Conservation (phyloP, 345 rosid genomes). For the Mallotus nudiflorus region DNA sequence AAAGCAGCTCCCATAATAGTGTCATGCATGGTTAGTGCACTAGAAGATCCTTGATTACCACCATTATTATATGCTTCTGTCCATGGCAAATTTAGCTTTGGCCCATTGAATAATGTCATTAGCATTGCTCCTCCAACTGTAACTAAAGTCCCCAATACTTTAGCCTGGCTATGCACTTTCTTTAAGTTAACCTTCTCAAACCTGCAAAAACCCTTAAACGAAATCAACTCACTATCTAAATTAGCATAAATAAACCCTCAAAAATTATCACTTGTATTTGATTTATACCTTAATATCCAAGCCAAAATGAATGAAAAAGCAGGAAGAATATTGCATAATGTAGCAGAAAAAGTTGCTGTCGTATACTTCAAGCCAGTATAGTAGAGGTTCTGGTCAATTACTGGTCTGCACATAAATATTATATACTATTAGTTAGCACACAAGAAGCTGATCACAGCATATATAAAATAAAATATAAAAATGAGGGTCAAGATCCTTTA, state of each 20-base stretch:
- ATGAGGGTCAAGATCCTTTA: constrained; percentile 32
- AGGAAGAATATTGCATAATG: constrained; percentile 79
- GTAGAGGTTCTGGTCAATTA: constrained; percentile 60
- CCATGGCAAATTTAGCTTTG: constrained; percentile 69
- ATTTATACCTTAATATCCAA: constrained; percentile 67
- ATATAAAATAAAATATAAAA: no score
- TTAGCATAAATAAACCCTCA: no score
- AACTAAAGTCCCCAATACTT: constrained; percentile 77
- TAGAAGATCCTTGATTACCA: constrained; percentile 22
- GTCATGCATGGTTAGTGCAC: constrained; percentile 33
- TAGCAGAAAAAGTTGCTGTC: constrained; percentile 75
- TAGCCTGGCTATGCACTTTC: constrained; percentile 71
- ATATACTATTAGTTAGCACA: no score
- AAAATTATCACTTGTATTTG: not conserved
- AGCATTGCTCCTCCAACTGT: constrained; percentile 92
- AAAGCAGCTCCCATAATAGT: constrained; percentile 55
- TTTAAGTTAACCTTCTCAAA: constrained; percentile 65
- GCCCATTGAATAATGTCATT: constrained; percentile 72
- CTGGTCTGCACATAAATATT: constrained; percentile 44
- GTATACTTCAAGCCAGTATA: constrained; percentile 88
- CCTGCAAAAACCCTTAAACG: constrained; percentile 28
- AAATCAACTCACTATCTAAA: not conserved
- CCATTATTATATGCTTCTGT: constrained; percentile 30
- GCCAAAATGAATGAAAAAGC: constrained; percentile 89
- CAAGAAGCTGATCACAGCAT: no score